Evolutionary conservation across 2,329 filamentous ascomycete genomes (phyloP).

Genomic region (Chalaropsis thielavioides): DNA sequence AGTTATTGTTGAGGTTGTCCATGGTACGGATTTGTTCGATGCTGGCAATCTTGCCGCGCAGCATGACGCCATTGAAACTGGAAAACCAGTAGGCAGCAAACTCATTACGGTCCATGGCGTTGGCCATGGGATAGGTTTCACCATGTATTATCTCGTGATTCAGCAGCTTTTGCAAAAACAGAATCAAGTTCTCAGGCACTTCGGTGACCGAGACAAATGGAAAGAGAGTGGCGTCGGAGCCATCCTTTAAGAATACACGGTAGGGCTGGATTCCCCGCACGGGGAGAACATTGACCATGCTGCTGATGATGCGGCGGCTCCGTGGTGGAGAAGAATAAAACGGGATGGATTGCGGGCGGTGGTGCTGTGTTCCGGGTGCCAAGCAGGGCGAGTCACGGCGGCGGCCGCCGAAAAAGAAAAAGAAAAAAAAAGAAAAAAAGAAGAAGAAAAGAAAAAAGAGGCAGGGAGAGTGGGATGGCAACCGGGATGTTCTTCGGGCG

Average conservation of each 20-base stretch:
- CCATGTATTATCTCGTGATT: slow-evolving; percentile 86
- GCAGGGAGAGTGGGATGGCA: background rate
- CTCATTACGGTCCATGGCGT: slow-evolving; percentile 55
- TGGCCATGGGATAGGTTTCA: slow-evolving; percentile 81
- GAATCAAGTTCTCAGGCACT: slow-evolving; percentile 59
- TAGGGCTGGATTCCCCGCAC: slow-evolving; percentile 47
- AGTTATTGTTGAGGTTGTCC: slow-evolving; percentile 67
- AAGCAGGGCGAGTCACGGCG: background rate
- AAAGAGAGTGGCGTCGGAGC: slow-evolving; percentile 67
- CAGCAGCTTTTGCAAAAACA: slow-evolving; percentile 68
- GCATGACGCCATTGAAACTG: slow-evolving; percentile 78
- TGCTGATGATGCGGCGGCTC: background rate
- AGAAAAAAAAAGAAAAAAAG: too few species aligned
- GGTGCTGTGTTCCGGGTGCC: background rate
- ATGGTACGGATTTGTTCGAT: slow-evolving; percentile 26
- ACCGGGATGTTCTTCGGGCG: background rate
- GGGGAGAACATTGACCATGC: slow-evolving; percentile 45
- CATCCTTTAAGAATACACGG: slow-evolving; percentile 63
- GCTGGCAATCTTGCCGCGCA: slow-evolving; percentile 58
- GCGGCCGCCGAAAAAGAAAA: background rate
- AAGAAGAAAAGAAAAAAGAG: too few species aligned
- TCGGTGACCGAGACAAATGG: slow-evolving; percentile 65
- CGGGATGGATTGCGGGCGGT: background rate
- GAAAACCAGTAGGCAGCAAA: slow-evolving; percentile 84
- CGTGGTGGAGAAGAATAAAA: background rate